Evolutionary conservation across 768 basidiomycete species (phyloP), one percentile per base, ranked within the genome.

Genomic region (Pulveroboletus sp.): DNA sequence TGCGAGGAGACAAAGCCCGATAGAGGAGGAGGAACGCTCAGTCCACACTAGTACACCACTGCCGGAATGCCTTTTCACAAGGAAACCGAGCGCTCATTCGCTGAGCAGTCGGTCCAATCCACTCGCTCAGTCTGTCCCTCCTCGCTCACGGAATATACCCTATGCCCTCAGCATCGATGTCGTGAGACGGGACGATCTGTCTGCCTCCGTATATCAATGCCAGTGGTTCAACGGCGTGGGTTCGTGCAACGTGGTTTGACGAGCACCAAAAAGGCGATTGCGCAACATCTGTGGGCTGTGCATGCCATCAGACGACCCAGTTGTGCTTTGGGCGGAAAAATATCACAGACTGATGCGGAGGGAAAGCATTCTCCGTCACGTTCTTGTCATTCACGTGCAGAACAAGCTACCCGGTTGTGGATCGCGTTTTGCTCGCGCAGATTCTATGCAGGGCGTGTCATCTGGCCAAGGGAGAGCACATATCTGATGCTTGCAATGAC

Each of bases 341-440:
- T 66, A 66, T 14, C 4, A 13, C n/a, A 61, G 38, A 11, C 10
- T 13, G 32, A 64, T 66, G 64, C 56, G 43, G 0, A 54, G 40
- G 44, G 64, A 68, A 17, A 68, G 64, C 44, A 55, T 66, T 2
- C 4, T 55, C 0, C 64, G 66, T 0, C 64, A 68, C 9, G 32
- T 66, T 14, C 50, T 64, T 8, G 37, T 59, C 0, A 54, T 68
- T 1, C 66, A 66, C 15, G 31, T 64, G 40, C 37, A 31, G 39
- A 44, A 61, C 46, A 66, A 53, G 43, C 59, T 50, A 6, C 13
- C 14, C 6, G 66, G 66, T 24, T 66, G 66, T 30, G 39, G 46
- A 9, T 46, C 46, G 26, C 15, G 10, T 24, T 65, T 68, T 21
- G 64, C 66, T 11, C 61, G 64, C 7, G 24, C 7, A 9, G 64